Conservation (phyloP, 2,329 filamentous ascomycete genomes). For the Passalora sequoiae region DNA sequence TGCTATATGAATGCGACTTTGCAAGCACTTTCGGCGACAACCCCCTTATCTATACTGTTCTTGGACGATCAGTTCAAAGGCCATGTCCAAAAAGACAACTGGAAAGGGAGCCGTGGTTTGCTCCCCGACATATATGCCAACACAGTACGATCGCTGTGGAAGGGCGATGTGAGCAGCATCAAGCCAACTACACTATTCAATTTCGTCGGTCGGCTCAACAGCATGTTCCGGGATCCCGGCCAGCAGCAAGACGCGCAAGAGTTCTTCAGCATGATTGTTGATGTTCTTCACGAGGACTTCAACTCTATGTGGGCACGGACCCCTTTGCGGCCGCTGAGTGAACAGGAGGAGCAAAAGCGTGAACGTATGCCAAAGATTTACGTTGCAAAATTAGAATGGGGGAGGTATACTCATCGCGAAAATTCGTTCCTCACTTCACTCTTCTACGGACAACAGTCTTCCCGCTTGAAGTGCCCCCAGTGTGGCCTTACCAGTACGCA, state of each 20-base stretch:
- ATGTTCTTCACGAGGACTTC: slow-evolving; percentile 79
- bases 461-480: slow-evolving; percentile 55
- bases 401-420: slow-evolving; percentile 62
- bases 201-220: slow-evolving; percentile 60
- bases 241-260: slow-evolving; percentile 89
- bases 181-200: slow-evolving; percentile 47
- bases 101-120: slow-evolving; percentile 60
- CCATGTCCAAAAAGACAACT: slow-evolving; percentile 57
- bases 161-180: slow-evolving; percentile 48
- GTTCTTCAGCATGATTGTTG: slow-evolving; percentile 76
- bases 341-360: slow-evolving; percentile 55
- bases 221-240: slow-evolving; percentile 51
- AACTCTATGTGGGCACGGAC: slow-evolving; percentile 61
- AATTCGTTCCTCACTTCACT: slow-evolving; percentile 76
- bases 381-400: slow-evolving; percentile 71
- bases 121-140: slow-evolving; percentile 59
- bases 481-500: slow-evolving; percentile 61
- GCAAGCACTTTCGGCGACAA: slow-evolving; percentile 73
- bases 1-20: slow-evolving; percentile 93
- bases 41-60: slow-evolving; percentile 58
- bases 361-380: slow-evolving; percentile 58
- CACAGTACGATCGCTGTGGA: slow-evolving; percentile 58
- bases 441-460: slow-evolving; percentile 68
- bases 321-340: slow-evolving; percentile 54
- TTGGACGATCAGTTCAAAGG: slow-evolving; percentile 56